A percentile compares a stretch with the other conserved stretches of the same genome.
Evolutionary conservation across 2,329 filamentous ascomycete species (phyloP).

Genomic region (Mycosphaerella sp.): DNA sequence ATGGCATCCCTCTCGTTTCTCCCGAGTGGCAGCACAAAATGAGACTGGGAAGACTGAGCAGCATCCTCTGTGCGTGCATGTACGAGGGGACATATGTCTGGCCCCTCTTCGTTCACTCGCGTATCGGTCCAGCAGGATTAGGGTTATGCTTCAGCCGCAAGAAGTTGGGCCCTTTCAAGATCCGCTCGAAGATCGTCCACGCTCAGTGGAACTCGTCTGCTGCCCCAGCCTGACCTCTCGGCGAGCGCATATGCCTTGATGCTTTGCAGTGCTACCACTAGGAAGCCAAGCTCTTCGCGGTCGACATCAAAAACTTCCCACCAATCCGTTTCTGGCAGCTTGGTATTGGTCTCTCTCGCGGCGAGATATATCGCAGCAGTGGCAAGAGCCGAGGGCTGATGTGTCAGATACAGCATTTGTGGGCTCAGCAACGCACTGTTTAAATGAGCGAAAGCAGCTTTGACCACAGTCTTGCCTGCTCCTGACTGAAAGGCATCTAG

Average conservation of each 20-base stretch:
- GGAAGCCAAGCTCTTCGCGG: constrained; percentile 84
- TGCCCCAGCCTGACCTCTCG: constrained; percentile 51
- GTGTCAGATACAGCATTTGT: constrained; percentile 83
- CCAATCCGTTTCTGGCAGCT: constrained; percentile 80
- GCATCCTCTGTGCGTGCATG: no score
- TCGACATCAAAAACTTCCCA: constrained; percentile 99
- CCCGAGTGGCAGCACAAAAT: no score
- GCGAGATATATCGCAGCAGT: constrained; percentile 89
- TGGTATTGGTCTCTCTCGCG: constrained; percentile 66
- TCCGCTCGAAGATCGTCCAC: constrained; percentile 54
- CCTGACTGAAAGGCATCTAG: constrained; percentile 57
- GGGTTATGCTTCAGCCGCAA: constrained; percentile 7
- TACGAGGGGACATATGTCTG: no score
- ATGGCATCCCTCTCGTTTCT: no score
- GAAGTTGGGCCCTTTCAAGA: constrained; percentile 38
- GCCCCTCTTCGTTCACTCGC: no score
- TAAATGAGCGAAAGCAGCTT: constrained; percentile 66
- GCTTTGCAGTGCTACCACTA: constrained; percentile 80
- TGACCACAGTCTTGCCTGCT: constrained; percentile 50
- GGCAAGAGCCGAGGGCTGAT: constrained; percentile 79
- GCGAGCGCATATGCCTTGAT: constrained; percentile 61
- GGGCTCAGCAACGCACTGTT: constrained; percentile 81
- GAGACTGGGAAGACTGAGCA: no score
- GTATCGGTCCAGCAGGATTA: no score
- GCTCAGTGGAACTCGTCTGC: constrained; percentile 51